These are phyloP conservation scores for Arachis stenosperma DNA, from an alignment of 306 rosid genomes.

Conservation along the genomic window DNA sequence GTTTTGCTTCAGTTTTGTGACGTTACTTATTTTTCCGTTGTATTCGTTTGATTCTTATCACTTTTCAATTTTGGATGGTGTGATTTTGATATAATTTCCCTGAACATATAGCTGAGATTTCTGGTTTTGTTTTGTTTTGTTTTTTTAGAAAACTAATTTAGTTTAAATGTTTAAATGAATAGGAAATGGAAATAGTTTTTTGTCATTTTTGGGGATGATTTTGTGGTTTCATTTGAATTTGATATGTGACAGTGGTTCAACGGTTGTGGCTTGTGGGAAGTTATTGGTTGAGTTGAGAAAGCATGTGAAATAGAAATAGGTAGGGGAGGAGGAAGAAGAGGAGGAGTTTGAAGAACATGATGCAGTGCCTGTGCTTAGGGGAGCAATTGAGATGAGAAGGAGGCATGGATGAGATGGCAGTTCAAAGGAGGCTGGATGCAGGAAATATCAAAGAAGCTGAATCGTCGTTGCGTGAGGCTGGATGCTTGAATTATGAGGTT, in stretches of 20 bases:
- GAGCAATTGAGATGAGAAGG: neutral
- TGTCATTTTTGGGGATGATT: conserved; percentile 20
- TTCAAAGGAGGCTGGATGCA: conserved; percentile 49
- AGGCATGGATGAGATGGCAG: conserved; percentile 26
- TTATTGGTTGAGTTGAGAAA: no score
- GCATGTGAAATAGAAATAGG: no score
- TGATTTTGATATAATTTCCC: neutral
- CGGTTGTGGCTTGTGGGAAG: no score
- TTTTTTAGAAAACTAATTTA: no score
- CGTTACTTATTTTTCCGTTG: conserved; percentile 12
- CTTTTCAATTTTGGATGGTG: conserved; percentile 2
- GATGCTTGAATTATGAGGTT: conserved; percentile 88
- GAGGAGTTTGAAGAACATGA: no score
- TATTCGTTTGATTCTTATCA: neutral
- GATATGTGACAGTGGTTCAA: no score
- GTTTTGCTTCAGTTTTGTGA: conserved; percentile 30
- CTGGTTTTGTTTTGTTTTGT: no score
- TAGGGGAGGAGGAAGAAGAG: no score
- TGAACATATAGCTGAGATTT: neutral
- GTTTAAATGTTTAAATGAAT: neutral
- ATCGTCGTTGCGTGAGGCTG: conserved; percentile 77
- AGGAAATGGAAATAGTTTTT: neutral
- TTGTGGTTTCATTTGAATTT: neutral
- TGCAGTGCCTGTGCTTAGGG: neutral
- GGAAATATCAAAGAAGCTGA: conserved; percentile 83